Base-by-base conservation (phyloP, 73 alveolate genomes). In the Blepharisma stoltei region DNA sequence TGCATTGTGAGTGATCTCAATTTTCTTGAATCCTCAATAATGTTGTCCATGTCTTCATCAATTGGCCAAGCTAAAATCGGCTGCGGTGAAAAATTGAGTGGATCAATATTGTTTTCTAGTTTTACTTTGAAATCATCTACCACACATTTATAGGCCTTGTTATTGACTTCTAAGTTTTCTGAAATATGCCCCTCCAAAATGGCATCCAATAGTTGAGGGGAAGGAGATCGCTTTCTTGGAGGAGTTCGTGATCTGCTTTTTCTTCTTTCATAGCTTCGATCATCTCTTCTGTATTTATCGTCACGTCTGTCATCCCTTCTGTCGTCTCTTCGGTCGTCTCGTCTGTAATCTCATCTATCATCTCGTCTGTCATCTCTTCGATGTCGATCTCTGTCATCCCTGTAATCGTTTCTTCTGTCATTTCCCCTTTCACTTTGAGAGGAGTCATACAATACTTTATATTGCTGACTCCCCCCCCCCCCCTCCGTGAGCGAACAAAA, bases 401-500 rank as follows among this genome's bases (percentile, higher is more conserved):
- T 32, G 41, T 32, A 32, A 32, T 32, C 41, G 3, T 32, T 32
- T 32, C 41, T 32, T 32, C 41, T 32, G 41, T 32, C 41, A 32
- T 32, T 32, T 52, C 66, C 23, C 2, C 66, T 11, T 14, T 52
- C 66, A 52, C 23, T 52, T 14, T 52, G n/a, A 52, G n/a, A 14
- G n/a, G 66, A 52, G 23, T 52, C 66, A 52, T 14, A 52, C n/a
- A 52, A 14, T 20, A 52, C 66, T 52, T 52, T 52, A 52, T 52
- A 52, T 52, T 52, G n/a, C 2, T 11, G 11, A 49, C 55, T 49
- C 7, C 55, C n/a, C n/a, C n/a, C n/a, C n/a, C n/a, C n/a, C n/a
- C n/a, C n/a, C n/a, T n/a, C n/a, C n/a, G n/a, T n/a, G n/a, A n/a
- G n/a, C n/a, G n/a, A n/a, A n/a, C n/a, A n/a, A n/a, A n/a, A n/a